Base-by-base conservation (phyloP, 306 rosid genomes). In the Casuarina cunninghamiana region DNA sequence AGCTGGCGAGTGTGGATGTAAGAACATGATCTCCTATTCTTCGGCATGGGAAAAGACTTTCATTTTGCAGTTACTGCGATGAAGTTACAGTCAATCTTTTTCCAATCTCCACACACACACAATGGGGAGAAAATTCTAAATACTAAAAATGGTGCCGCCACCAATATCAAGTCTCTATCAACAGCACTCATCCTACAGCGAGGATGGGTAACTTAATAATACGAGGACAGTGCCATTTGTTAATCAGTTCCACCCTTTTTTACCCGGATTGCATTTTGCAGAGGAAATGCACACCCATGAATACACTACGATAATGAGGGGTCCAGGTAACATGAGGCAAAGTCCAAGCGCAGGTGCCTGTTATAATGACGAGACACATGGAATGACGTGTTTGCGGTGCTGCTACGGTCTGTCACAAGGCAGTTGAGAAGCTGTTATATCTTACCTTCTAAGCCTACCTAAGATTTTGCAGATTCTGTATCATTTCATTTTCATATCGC, bases 331-430 rank as follows among this genome's bases (percentile, higher is more conserved):
- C 54, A 62, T 61, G 61, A 16, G 70, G 21, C 43, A 44, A 21
- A 50, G 10, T 61, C 16, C 38, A 37, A 48, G 43, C 16, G 15
- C 39, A 37, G 75, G 7, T 66, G 67, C 61, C n/a, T 37, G 49
- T 7, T 26, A 17, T 26, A 42, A 19, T 16, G 32, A 67, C 51
- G 77, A 10, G 45, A 71, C 76, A 73, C 41, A 77, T 46, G 72
- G 57, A 72, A 21, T 2, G 12, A 32, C 54, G 0, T 63, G 32
- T 35, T 41, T 65, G 38, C 43, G 49, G 5, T 32, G 69, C 37
- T 62, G 46, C 10, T 3, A 16, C 35, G 9, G 37, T 41, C 70
- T 46, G 16, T 8, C 70, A 6, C 21, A 16, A 41, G 70, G 70
- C 46, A 13, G 70, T 15, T 41, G 15, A 66, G 71, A 15, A 35